Evolutionary conservation across 257 asterid species (phyloP), one percentile per base, ranked within the genome.

Genomic region (Coffea canephora): DNA sequence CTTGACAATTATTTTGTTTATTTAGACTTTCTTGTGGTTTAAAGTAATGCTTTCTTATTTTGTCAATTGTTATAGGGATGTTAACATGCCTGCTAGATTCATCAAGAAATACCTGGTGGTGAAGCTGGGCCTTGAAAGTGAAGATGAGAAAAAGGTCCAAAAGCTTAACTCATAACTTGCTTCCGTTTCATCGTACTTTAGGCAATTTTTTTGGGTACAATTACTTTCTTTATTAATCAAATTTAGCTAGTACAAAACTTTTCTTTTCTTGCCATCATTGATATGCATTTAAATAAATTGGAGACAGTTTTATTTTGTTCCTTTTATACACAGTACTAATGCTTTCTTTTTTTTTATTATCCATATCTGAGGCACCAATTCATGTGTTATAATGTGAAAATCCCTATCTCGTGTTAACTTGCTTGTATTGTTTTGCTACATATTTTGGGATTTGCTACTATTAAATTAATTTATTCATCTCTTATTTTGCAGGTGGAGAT

Each of bases 61-160:
- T 27, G 70, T 45, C 13, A 3, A 49, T 61, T 72, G 14, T 13
- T 39, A 36, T 50, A 85, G 88, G 84, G 78, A 85, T 57, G 62
- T 64, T 23, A 65, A 45, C 50, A 55, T 76, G 77, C 66, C 78
- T 1, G 80, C 48, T 36, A 79, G 78, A 2, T 43, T 7, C 45
- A 79, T 82, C 75, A 75, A 57, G 55, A 71, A 72, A 68, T 85
- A 79, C 77, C 73, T 85, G 77, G 80, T 71, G 36, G 12, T 6
- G 23, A 85, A 82, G 55, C 75, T 85, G 31, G 67, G 61, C 39
- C 82, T 82, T 19, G 41, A 46, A 34, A 85, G 69, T 4, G 84
- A 76, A 67, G 66, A 82, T 0, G 86, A 39, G 43, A 39, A 39
- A 1, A 39, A 5, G 18, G 36, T 55, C 34, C 41, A 15, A 15